These are phyloP conservation scores for Coffea canephora DNA, from an alignment of 257 asterid genomes.

Conservation along the genomic window DNA sequence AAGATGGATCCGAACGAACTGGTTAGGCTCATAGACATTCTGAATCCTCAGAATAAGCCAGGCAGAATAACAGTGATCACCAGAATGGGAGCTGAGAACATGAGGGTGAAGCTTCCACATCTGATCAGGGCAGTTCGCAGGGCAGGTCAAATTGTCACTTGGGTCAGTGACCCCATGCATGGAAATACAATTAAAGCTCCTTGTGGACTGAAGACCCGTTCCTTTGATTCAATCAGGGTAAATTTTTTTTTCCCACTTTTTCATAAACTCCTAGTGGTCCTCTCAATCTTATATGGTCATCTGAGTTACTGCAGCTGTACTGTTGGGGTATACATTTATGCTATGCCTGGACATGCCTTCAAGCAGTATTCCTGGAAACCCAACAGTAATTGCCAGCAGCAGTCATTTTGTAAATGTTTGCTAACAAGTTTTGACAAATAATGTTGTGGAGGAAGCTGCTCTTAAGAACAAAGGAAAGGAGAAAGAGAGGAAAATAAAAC, in stretches of 20 bases:
- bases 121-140: constrained; percentile 69
- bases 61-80: constrained; percentile 72
- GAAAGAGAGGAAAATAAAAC: not conserved
- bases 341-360: not conserved
- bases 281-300: not conserved
- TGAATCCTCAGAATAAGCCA: constrained; percentile 62
- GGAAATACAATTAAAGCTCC: constrained; percentile 74
- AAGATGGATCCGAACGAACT: constrained; percentile 71
- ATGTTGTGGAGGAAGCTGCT: not conserved
- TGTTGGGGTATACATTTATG: not conserved
- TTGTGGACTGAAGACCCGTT: constrained; percentile 82
- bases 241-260: not conserved
- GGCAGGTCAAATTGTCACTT: constrained; percentile 75
- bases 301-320: not conserved
- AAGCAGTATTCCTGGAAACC: not conserved
- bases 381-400: not conserved
- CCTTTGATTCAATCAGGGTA: constrained; percentile 76
- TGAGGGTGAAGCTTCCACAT: constrained; percentile 71
- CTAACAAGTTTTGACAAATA: not conserved
- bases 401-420: not conserved
- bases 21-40: constrained; percentile 65
- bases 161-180: constrained; percentile 89
- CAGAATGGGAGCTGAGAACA: constrained; percentile 76
- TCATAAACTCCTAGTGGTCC: not conserved
- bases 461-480: no score